Evolutionary conservation across 2,329 filamentous ascomycete species (phyloP).

Genomic region (Neophaeococcomyces mojaviensis): DNA sequence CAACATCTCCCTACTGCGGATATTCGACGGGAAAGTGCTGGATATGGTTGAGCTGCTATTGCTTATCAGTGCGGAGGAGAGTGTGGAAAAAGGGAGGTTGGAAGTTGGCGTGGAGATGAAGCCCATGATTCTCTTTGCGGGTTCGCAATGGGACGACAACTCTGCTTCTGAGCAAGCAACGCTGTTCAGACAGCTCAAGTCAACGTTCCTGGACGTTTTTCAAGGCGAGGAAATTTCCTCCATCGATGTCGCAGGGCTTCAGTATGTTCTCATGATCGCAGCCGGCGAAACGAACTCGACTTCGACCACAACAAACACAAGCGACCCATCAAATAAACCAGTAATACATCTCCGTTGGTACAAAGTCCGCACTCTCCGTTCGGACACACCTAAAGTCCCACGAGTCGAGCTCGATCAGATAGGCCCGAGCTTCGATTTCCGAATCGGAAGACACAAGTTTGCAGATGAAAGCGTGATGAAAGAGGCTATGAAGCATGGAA

Average conservation of each 20-base stretch:
- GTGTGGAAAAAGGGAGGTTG: constrained; percentile 56
- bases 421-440: constrained; percentile 87
- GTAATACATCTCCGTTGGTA: constrained; percentile 67
- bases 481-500: constrained; percentile 81
- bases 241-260: constrained; percentile 90
- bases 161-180: constrained; percentile 47
- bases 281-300: constrained; percentile 54
- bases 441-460: constrained; percentile 70
- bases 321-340: constrained; percentile 32
- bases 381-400: constrained; percentile 70
- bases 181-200: constrained; percentile 79
- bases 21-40: constrained; percentile 77
- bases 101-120: constrained; percentile 68
- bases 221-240: constrained; percentile 70
- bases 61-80: constrained; percentile 56
- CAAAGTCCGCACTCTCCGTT: constrained; percentile 76
- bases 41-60: constrained; percentile 93
- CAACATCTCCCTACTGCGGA: constrained; percentile 71
- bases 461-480: constrained; percentile 74
- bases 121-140: constrained; percentile 86
- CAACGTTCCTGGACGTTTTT: constrained; percentile 84
- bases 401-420: constrained; percentile 92
- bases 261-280: constrained; percentile 77
- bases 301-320: constrained; percentile 8
- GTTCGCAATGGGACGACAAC: constrained; percentile 77